These are phyloP conservation scores for Salix dunnii DNA, from an alignment of 345 rosid species.

Conservation along the genomic window DNA sequence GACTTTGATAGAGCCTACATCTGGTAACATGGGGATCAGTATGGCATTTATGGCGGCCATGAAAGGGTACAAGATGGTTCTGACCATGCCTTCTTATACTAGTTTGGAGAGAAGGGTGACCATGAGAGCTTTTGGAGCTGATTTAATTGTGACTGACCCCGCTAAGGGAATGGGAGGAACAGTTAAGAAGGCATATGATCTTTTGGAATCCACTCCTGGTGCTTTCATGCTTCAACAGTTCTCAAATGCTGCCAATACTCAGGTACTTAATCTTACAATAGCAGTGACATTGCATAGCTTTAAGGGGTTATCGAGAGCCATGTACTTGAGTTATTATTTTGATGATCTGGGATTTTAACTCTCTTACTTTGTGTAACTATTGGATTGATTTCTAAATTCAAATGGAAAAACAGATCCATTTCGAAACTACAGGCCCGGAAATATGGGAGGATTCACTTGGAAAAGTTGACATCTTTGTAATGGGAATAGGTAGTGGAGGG, in stretches of 20 bases:
- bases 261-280: conserved; percentile 34
- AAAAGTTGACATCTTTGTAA: conserved; percentile 83
- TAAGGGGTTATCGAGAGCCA: not conserved
- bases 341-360: not conserved
- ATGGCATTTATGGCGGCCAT: conserved; percentile 92
- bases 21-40: conserved; percentile 97
- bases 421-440: conserved; percentile 95
- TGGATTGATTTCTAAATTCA: conserved; percentile 4
- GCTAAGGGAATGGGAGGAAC: conserved; percentile 97
- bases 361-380: not conserved
- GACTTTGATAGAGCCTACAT: conserved; percentile 86
- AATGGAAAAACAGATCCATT: conserved; percentile 57
- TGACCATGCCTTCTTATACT: conserved; percentile 98
- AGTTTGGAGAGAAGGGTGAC: conserved; percentile 95
- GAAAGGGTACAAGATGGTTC: conserved; percentile 83
- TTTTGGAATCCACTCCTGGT: conserved; percentile 71
- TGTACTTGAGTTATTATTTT: not conserved
- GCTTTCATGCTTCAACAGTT: conserved; percentile 87
- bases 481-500: conserved; percentile 99
- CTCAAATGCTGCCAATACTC: conserved; percentile 78
- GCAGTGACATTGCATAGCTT: not conserved
- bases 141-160: conserved; percentile 87
- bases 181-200: conserved; percentile 79
- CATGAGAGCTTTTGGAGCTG: conserved; percentile 96
- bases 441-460: conserved; percentile 97